A percentile compares a stretch with the other conserved stretches of the same genome.
Evolutionary conservation across 1,139 yeast genomes (phyloP).

Genomic region (Sugiyamaella novakii): DNA sequence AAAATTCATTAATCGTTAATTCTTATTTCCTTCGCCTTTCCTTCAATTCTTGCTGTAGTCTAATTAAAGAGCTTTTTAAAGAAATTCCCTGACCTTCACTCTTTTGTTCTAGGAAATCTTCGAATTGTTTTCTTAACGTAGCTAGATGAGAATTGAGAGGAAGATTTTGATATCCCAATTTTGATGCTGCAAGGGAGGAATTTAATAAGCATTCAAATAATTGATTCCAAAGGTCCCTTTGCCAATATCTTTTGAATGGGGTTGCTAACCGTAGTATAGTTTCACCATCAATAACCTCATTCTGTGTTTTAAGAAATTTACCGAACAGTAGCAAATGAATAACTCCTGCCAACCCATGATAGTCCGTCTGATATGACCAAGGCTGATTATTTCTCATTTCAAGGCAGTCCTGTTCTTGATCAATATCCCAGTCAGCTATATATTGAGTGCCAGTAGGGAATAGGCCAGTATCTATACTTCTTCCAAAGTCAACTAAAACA

Average conservation of each 20-base stretch:
- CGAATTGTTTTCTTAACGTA: conserved; percentile 48
- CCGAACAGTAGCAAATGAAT: conserved; percentile 69
- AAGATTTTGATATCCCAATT: conserved; percentile 26
- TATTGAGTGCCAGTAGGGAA: conserved; percentile 56
- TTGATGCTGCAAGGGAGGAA: conserved; percentile 42
- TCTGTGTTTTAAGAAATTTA: conserved; percentile 53
- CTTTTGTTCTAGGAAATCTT: conserved; percentile 47
- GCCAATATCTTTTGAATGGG: conserved; percentile 76
- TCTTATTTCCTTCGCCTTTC: conserved; percentile 16
- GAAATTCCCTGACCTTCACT: conserved; percentile 34
- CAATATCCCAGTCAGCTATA: conserved; percentile 62
- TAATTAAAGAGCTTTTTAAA: conserved; percentile 30
- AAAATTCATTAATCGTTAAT: not conserved
- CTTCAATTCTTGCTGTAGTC: conserved; percentile 26
- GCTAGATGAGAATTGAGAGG: conserved; percentile 50
- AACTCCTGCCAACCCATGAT: conserved; percentile 78
- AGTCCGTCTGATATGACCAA: conserved; percentile 85
- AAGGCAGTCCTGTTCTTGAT: conserved; percentile 70
- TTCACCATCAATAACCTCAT: conserved; percentile 31
- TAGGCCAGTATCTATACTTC: conserved; percentile 71
- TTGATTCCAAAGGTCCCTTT: conserved; percentile 67
- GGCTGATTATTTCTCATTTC: conserved; percentile 64
- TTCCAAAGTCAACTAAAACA: conserved; percentile 77
- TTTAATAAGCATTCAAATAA: conserved; percentile 68
- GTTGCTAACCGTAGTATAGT: conserved; percentile 44